Percentiles rank a stretch among this genome's conserved stretches.
Conservation (phyloP, 345 rosid species). For the Populus davidiana region DNA sequence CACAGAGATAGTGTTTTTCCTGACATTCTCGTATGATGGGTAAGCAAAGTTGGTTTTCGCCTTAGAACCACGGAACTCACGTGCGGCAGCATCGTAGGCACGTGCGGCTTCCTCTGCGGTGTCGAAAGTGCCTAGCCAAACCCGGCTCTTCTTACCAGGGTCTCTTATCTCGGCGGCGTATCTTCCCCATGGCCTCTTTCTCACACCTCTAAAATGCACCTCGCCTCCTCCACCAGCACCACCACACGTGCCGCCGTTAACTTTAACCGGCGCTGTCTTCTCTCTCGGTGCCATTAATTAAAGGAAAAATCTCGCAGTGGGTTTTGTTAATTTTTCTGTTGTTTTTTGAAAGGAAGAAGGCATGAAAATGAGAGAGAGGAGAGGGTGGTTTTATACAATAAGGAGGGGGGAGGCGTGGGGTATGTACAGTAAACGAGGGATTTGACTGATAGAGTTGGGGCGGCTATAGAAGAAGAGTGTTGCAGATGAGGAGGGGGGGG, state of each 20-base stretch:
- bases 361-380: not conserved
- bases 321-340: not conserved
- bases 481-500: too few species aligned
- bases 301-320: not conserved
- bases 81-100: slow-evolving; percentile 68
- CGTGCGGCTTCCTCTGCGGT: slow-evolving; percentile 73
- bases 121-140: slow-evolving; percentile 90
- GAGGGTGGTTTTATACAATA: slow-evolving; percentile 28
- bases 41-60: slow-evolving; percentile 71
- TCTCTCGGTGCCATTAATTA: slow-evolving; percentile 48
- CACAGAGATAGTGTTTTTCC: not conserved
- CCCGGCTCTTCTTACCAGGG: slow-evolving; percentile 65
- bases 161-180: slow-evolving; percentile 88
- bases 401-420: not conserved
- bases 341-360: not conserved
- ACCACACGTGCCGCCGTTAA: slow-evolving; percentile 8
- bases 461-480: slow-evolving; percentile 7
- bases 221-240: slow-evolving; percentile 23
- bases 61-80: slow-evolving; percentile 72
- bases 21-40: slow-evolving; percentile 13
- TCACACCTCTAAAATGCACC: slow-evolving; percentile 72
- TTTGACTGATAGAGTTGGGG: slow-evolving; percentile 44
- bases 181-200: slow-evolving; percentile 88
- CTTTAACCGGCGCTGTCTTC: slow-evolving; percentile 31
- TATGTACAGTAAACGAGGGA: slow-evolving; percentile 29